Evolutionary conservation across 1,139 yeast genomes (phyloP), one percentile per base, ranked within the genome.

Genomic region (Pichiaceae sp.): DNA sequence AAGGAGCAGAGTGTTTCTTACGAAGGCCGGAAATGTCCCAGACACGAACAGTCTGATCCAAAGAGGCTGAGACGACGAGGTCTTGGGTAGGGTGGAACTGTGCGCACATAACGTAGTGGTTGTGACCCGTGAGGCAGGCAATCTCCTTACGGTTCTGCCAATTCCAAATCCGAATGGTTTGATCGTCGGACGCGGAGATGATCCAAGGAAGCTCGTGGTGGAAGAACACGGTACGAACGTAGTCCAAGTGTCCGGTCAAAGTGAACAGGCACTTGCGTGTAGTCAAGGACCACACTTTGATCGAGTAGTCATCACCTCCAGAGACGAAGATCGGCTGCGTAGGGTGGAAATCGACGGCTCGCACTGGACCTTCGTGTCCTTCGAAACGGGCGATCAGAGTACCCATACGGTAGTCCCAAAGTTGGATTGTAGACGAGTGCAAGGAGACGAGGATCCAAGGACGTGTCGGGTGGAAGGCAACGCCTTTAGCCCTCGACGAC

Each of bases 351-450:
- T 80, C 91, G 33, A 93, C 85, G 45, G 91, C 80, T 63, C 98
- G 77, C 25, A 93, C 98, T 5, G 98, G 97, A 20, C 98, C 99
- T 52, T 85, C 96, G 57, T 93, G 99, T 50, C 91, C 98, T 62
- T 93, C 98, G 56, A 87, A 93, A 41, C 96, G 74, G 60, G 89
- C 98, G 59, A 93, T 80, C 55, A 93, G 68, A 3, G 97, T 87
- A 34, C 99, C 99, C 98, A 93, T 93, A 57, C 99, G 79, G 64
- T 93, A 93, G 62, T 93, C 99, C 99, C 99, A 93, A 47, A 91
- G 70, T 62, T 91, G 98, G 58, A 91, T 89, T 16, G 96, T 86
- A 23, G 96, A 86, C 18, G 96, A 84, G 62, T 89, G 94, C 46
- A 93, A 72, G 4, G 97, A 87, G 27, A 91, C 97, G 52, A 93